Conservation (phyloP, 2,329 filamentous ascomycete genomes). For the Penicillium sp. region DNA sequence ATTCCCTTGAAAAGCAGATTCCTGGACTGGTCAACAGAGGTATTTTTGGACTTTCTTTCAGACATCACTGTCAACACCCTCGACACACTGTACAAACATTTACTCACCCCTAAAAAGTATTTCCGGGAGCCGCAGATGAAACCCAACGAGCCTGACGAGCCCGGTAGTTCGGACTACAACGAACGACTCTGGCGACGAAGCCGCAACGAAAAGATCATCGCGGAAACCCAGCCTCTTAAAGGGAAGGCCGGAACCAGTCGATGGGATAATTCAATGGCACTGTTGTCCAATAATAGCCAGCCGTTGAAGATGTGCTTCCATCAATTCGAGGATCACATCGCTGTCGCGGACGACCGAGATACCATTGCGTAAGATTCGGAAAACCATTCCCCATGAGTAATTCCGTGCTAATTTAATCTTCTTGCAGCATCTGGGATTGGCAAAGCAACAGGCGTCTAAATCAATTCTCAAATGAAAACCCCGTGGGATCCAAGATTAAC, state of each 20-base stretch:
- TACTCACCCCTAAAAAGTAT: conserved; percentile 55
- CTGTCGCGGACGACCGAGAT: conserved; percentile 89
- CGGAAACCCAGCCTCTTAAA: conserved; percentile 91
- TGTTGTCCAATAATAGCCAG: conserved; percentile 85
- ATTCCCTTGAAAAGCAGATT: conserved; percentile 81
- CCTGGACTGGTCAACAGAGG: conserved; percentile 89
- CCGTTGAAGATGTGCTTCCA: conserved; percentile 93
- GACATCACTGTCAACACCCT: conserved; percentile 11
- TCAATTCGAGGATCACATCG: conserved; percentile 94
- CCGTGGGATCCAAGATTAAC: conserved; percentile 83
- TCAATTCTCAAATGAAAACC: conserved; percentile 93
- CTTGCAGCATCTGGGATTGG: conserved; percentile 80
- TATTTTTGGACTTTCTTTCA: conserved; percentile 31
- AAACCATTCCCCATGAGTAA: neutral
- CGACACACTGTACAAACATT: conserved; percentile 13
- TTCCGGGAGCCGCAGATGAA: conserved; percentile 99
- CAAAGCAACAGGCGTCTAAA: conserved; percentile 69
- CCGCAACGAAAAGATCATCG: conserved; percentile 87
- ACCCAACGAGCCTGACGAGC: conserved; percentile 89
- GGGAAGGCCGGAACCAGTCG: conserved; percentile 77
- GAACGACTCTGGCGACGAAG: conserved; percentile 87
- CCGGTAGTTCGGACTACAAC: conserved; percentile 94
- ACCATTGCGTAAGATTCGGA: conserved; percentile 61
- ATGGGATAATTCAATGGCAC: conserved; percentile 79
- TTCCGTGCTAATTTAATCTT: conserved; percentile 8